These are phyloP conservation scores for Cytospora piceae DNA, from an alignment of 2,329 filamentous ascomycete genomes.

Conservation along the genomic window DNA sequence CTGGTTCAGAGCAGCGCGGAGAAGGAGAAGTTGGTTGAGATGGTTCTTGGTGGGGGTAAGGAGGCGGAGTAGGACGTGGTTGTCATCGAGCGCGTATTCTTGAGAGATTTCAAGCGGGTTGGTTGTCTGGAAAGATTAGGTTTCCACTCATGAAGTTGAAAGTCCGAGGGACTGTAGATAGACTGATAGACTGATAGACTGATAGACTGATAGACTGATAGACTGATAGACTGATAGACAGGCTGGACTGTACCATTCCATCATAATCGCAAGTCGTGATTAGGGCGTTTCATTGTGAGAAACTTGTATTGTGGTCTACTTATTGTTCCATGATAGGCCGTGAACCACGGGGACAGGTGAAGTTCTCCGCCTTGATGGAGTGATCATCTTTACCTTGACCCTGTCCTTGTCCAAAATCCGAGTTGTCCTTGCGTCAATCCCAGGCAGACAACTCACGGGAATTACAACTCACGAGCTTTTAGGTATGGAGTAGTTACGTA, in stretches of 20 bases:
- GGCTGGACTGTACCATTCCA: neutral
- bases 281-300: no score
- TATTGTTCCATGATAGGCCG: no score
- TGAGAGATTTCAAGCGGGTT: neutral
- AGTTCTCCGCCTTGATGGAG: no score
- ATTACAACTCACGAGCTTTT: neutral
- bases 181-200: slow-evolving; percentile 1
- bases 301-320: no score
- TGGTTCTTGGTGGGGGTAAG: slow-evolving; percentile 35
- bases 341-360: no score
- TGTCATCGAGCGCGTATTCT: neutral
- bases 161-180: neutral
- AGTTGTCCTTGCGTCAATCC: neutral
- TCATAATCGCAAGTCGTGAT: neutral
- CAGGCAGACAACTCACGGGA: neutral
- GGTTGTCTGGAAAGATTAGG: neutral
- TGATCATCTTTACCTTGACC: no score
- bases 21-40: slow-evolving; percentile 37
- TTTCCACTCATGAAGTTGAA: neutral
- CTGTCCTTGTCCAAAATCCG: no score
- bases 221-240: neutral
- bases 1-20: slow-evolving; percentile 39
- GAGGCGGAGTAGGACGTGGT: slow-evolving; percentile 10
- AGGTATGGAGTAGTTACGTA: neutral
- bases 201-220: neutral